Base-by-base conservation (phyloP, 768 basidiomycete species). In the Floccularia luteovirens region DNA sequence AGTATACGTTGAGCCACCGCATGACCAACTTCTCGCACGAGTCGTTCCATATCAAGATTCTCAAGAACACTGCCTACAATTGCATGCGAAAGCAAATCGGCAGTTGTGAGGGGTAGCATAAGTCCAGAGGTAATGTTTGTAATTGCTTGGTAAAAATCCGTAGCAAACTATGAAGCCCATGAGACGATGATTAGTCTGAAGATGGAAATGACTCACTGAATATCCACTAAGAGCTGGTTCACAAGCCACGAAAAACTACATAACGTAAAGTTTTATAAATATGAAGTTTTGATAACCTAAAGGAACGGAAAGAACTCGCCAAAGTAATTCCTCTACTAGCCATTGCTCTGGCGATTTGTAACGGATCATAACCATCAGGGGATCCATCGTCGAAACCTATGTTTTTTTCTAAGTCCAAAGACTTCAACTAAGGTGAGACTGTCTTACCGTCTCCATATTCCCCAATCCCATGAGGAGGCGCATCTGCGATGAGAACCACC, bases 231-330 rank as follows among this genome's bases (percentile, higher is more conserved):
- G 70, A 4, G 90, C 92, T 42, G 94, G 93, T 61, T 98, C 94
- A 64, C 94, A 98, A 21, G 94, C 94, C n/a, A 98, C 94, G 58
- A 96, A 92, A 66, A 97, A 97, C 91, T 96, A 58, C 5, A 43
- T 23, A 40, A 28, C 42, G 27, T 38, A 17, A 47, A 38, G 19
- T 17, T 44, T 25, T 6, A 34, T 38, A 11, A 46, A 41, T 38
- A 38, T 43, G 22, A 39, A n/a, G 44, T 24, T 30, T 31, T 14
- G 33, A 36, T 5, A 33, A 8, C 36, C 5, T 14, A 17, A 34
- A 34, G 21, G 31, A n/a, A n/a, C n/a, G n/a, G n/a, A n/a, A n/a
- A n/a, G 41, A 22, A 61, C 82, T 55, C 56, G 90, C 93, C 45
- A 97, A 63, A 6, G 90, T 90, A 51, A 98, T 97, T 4, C 94